Evolutionary conservation across 164 flowering plant species (phyloP), one percentile per base, ranked within the genome.

Genomic region (Nymphaea colorata): DNA sequence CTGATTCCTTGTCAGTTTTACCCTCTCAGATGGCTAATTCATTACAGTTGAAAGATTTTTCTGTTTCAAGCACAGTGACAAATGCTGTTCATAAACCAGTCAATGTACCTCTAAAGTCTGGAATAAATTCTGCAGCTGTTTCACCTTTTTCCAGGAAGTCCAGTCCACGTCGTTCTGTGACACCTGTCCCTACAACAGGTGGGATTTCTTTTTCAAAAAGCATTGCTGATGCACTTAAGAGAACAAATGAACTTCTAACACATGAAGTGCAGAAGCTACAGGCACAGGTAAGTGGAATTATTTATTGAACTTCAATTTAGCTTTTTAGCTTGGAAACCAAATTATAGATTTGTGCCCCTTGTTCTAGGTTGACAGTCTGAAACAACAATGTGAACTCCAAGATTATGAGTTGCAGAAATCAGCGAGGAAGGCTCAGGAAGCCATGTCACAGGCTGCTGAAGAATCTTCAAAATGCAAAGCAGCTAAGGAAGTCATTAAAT

Each of bases 401-500:
- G 99, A 94, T 73, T 55, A 71, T 60, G 99, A 91, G 76, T 84
- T 94, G 76, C 92, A 88, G 72, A 84, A 82, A 75, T 87, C 98
- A 64, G 68, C 78, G 42, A 88, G 80, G 79, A 87, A 85, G 79
- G 78, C 84, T 68, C 93, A 91, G 82, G 96, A 91, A 81, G 96
- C 98, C 66, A 76, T 79, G 77, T 75, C 83, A 45, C 44, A 85
- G 66, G 98, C 92, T 77, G 82, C 96, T n/a, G 99, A 94, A 67
- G 99, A 94, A 76, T 82, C 99, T 66, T 84, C 87, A 8, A 94
- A 86, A 74, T 82, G 89, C 61, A 88, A 79, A 83, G 93, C 96
- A 68, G 99, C 99, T 62, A 94, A 94, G 84, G 99, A 91, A 74
- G 98, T 86, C 66, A 94, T 94, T 57, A 94, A 88, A 76, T 94